These are phyloP conservation scores for Xylaria bambusicola DNA, from an alignment of 495 filamentous ascomycete species.

Conservation along the genomic window DNA sequence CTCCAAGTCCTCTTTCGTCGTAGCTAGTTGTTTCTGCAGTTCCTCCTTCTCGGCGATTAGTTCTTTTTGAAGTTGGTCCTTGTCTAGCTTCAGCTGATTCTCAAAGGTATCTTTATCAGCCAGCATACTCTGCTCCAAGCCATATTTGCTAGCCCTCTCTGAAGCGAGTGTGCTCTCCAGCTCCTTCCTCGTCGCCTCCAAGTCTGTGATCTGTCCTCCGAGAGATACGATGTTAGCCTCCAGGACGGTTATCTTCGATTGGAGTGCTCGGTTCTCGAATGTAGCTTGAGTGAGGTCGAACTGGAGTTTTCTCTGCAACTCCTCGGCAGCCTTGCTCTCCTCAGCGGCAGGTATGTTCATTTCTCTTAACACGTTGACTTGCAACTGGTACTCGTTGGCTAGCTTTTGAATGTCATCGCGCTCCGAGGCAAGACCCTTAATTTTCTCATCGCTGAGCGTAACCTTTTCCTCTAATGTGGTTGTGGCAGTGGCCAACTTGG, in stretches of 20 bases:
- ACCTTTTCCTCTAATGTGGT: slow-evolving; percentile 40
- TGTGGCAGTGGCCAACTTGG: slow-evolving; percentile 36
- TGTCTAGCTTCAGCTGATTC: slow-evolving; percentile 1
- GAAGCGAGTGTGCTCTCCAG: slow-evolving; percentile 25
- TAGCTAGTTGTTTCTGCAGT: slow-evolving; percentile 39
- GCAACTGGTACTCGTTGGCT: slow-evolving; percentile 24
- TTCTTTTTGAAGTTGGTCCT: slow-evolving; percentile 1
- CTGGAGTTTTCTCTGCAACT: slow-evolving; percentile 30
- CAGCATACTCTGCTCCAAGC: slow-evolving; percentile 6
- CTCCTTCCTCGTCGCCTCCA: slow-evolving; percentile 22
- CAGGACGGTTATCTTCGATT: slow-evolving; percentile 23
- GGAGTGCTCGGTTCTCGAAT: slow-evolving; percentile 20
- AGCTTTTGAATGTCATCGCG: slow-evolving; percentile 28
- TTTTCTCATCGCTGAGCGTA: slow-evolving; percentile 40
- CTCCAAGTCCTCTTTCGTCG: slow-evolving; percentile 16
- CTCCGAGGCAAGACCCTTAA: slow-evolving; percentile 30
- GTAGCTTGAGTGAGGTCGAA: slow-evolving; percentile 24
- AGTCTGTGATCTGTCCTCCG: slow-evolving; percentile 17
- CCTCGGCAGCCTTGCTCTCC: slow-evolving; percentile 20
- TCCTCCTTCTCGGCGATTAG: slow-evolving; percentile 23
- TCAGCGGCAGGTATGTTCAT: slow-evolving; percentile 23
- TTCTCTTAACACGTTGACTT: slow-evolving; percentile 12
- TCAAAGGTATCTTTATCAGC: neutral
- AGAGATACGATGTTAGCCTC: slow-evolving; percentile 26
- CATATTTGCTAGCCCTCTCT: slow-evolving; percentile 19